Conservation (phyloP, 805 yeast genomes). For the Yamadazyma paraphyllophila region DNA sequence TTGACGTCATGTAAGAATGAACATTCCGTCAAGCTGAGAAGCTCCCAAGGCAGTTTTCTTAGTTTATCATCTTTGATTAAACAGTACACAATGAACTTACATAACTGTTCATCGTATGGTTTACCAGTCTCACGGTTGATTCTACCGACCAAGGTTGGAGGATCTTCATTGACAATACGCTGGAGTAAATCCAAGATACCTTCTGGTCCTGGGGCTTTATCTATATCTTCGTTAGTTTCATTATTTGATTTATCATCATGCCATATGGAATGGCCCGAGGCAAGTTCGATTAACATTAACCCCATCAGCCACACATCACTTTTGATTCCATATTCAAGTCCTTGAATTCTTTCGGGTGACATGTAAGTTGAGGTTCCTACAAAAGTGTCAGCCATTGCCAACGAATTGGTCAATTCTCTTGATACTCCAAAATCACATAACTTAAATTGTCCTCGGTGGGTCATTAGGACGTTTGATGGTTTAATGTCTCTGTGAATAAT, state of each 20-base stretch:
- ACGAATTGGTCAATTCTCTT: constrained; percentile 85
- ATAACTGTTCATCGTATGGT: constrained; percentile 47
- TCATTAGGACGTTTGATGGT: constrained; percentile 89
- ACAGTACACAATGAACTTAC: constrained; percentile 72
- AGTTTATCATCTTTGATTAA: constrained; percentile 63
- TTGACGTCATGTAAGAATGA: constrained; percentile 30
- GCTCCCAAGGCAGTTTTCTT: constrained; percentile 72
- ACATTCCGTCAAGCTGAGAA: constrained; percentile 34
- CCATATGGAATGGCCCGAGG: constrained; percentile 82
- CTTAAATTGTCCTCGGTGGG: constrained; percentile 82
- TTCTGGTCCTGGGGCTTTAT: constrained; percentile 52
- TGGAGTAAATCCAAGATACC: constrained; percentile 90
- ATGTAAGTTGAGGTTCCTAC: constrained; percentile 97
- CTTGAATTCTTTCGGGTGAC: constrained; percentile 96
- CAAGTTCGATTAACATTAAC: constrained; percentile 81
- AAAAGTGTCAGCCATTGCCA: constrained; percentile 86
- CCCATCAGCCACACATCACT: constrained; percentile 98
- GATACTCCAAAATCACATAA: constrained; percentile 97
- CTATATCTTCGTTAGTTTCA: constrained; percentile 14
- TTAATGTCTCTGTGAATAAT: constrained; percentile 95
- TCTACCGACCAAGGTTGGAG: constrained; percentile 60
- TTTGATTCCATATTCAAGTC: constrained; percentile 88
- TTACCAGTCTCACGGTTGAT: constrained; percentile 25
- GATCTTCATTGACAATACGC: constrained; percentile 88
- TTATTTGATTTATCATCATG: constrained; percentile 36